Percentiles rank a stretch among this genome's conserved stretches.
phyloP scores from a whole-genome alignment of 2,329 filamentous ascomycete species.

The Alternaria ethzedia region DNA sequence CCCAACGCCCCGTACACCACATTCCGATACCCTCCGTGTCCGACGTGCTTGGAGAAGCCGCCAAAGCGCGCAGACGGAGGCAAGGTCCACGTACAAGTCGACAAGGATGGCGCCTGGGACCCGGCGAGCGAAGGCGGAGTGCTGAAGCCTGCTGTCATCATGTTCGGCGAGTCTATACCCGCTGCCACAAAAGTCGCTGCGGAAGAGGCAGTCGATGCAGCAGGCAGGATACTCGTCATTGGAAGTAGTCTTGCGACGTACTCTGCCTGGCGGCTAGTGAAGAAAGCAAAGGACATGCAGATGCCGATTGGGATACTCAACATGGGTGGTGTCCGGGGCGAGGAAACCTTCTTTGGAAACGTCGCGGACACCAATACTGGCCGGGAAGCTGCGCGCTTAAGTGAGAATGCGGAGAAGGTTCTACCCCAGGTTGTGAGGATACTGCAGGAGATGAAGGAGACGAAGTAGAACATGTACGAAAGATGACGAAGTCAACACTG shows the following conservation, averaged over 20 bases:
- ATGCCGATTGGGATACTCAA: conserved; percentile 91
- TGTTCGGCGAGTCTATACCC: conserved; percentile 93
- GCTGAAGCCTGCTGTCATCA: conserved; percentile 89
- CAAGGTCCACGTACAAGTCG: conserved; percentile 66
- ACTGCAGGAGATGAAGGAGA: conserved; percentile 23
- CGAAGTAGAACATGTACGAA: background rate
- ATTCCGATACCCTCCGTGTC: conserved; percentile 91
- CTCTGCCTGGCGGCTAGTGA: conserved; percentile 89
- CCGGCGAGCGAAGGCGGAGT: conserved; percentile 67
- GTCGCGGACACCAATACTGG: conserved; percentile 55
- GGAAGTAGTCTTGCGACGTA: conserved; percentile 94
- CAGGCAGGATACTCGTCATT: conserved; percentile 74
- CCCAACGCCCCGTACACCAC: conserved; percentile 85
- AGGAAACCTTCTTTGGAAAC: conserved; percentile 72
- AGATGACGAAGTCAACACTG: background rate
- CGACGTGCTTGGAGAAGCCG: conserved; percentile 74
- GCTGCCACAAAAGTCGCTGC: conserved; percentile 73
- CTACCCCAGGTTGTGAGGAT: conserved; percentile 38
- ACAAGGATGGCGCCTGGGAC: conserved; percentile 79
- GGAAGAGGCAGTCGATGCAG: conserved; percentile 79
- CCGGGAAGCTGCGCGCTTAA: conserved; percentile 48
- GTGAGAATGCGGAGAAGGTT: conserved; percentile 50
- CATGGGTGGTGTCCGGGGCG: conserved; percentile 80
- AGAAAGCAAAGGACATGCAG: conserved; percentile 77
- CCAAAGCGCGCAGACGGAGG: conserved; percentile 62